Evolutionary conservation across 1,284 basidiomycete species (phyloP).

Genomic region (Pterulicium gracile): DNA sequence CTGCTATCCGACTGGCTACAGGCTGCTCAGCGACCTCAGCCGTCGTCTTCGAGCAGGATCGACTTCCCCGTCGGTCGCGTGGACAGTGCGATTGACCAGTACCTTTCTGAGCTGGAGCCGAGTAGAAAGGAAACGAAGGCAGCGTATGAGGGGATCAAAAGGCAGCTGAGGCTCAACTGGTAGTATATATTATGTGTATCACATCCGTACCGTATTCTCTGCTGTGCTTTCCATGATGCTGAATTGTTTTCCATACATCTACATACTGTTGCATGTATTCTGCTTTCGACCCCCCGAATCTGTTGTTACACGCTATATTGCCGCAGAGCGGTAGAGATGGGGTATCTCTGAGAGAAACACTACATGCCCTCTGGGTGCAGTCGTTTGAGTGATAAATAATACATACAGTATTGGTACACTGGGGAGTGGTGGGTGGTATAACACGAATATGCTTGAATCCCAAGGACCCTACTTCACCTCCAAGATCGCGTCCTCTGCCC

Average conservation of each 20-base stretch:
- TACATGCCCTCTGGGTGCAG: no score
- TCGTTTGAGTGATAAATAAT: no score
- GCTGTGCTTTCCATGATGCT: slow-evolving; percentile 1
- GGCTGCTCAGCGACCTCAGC: slow-evolving; percentile 57
- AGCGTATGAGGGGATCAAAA: slow-evolving; percentile 56
- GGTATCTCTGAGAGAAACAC: no score
- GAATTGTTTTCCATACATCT: neutral
- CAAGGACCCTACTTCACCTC: slow-evolving; percentile 60
- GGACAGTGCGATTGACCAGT: slow-evolving; percentile 59
- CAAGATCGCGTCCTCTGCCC: slow-evolving; percentile 69
- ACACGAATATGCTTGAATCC: no score
- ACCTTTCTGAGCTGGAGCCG: slow-evolving; percentile 55
- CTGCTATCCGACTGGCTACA: slow-evolving; percentile 70
- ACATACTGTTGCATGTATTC: no score
- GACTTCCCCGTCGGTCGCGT: slow-evolving; percentile 70
- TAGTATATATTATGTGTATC: slow-evolving; percentile 17
- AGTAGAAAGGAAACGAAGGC: slow-evolving; percentile 46
- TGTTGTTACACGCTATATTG: slow-evolving; percentile 1
- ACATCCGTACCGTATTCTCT: neutral
- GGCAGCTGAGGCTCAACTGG: slow-evolving; percentile 58
- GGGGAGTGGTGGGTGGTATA: no score
- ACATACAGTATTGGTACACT: no score
- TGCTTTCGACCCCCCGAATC: neutral
- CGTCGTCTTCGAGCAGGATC: slow-evolving; percentile 33
- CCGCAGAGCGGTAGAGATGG: no score